phyloP scores from a whole-genome alignment of 352 stramenopile genomes.

The Globisporangium orthogonon region DNA sequence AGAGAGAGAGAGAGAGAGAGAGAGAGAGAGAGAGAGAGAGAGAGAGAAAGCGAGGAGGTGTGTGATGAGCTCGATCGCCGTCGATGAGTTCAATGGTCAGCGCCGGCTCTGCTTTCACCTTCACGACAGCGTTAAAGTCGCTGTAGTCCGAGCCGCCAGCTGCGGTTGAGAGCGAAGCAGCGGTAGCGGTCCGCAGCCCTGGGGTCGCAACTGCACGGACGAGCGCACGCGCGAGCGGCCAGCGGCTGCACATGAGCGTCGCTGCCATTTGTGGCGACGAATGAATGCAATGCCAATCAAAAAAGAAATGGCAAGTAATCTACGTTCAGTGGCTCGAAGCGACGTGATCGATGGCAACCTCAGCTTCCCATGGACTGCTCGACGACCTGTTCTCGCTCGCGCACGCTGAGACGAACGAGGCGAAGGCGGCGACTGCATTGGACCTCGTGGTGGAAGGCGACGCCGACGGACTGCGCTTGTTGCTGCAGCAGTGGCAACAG shows the following conservation, averaged over 20 bases:
- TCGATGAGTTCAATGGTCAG: too few species aligned
- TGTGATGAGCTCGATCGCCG: neutral
- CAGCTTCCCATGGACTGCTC: constrained; percentile 21
- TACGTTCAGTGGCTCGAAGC: neutral
- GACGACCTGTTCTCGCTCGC: constrained; percentile 34
- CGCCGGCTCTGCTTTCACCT: constrained; percentile 22
- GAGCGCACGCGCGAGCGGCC: neutral
- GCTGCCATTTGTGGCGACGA: neutral
- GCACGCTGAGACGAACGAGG: neutral
- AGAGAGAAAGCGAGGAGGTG: neutral
- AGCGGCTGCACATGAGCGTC: constrained; percentile 3
- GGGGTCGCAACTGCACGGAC: neutral
- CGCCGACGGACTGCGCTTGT: constrained; percentile 15
- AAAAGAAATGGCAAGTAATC: neutral
- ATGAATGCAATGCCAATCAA: neutral
- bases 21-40: too few species aligned
- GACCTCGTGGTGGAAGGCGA: constrained; percentile 26
- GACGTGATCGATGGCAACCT: neutral
- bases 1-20: too few species aligned
- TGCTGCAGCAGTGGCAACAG: constrained; percentile 14
- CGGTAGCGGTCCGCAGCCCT: neutral
- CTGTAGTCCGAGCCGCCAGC: constrained; percentile 28
- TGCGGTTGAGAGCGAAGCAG: constrained; percentile 2
- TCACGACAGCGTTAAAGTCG: constrained; percentile 54
- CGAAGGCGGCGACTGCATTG: constrained; percentile 12